Evolutionary conservation across 257 asterid genomes (phyloP), one percentile per base, ranked within the genome.

Genomic region (Knoxia roxburghii): DNA sequence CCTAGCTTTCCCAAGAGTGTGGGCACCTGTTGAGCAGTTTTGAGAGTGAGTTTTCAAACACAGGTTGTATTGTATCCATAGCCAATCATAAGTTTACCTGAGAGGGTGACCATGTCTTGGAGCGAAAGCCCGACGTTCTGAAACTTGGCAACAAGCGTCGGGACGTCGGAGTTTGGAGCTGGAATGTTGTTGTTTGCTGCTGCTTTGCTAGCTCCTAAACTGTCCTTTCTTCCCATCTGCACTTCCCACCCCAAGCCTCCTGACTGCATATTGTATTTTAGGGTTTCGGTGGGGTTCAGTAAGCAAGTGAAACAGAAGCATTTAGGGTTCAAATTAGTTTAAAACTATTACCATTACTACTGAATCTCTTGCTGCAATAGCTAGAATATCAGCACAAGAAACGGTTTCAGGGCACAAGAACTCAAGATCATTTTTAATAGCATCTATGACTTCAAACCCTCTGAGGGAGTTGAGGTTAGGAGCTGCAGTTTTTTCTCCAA

Each of bases 171-270:
- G 40, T 81, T 90, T 0, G 98, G 97, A n/a, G 72, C 83, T 0
- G 98, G 97, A 12, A 93, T 77, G 61, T 81, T 89, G 79, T 72
- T 86, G 60, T 80, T 81, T 64, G 95, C 91, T 21, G 81, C 80
- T 66, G 90, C 27, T 61, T 83, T 80, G 82, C 91, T 87, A 15
- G 89, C 89, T 43, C 64, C 76, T 46, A 79, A 20, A 43, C 96
- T 81, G 49, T 90, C 96, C 73, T 67, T 86, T 64, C 97, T 76
- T n/a, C 98, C 98, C 91, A 82, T 78, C 67, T 75, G 73, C 69
- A 88, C 94, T 61, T 86, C 96, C 96, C 96, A 89, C 5, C 84
- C 86, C 20, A 87, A 85, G 0, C 98, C 97, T 20, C 96, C 98
- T 10, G 96, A 80, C 91, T 86, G 79, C n/a, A 68, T 40, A 67